Percentiles rank a stretch among this genome's conserved stretches.
phyloP scores from a whole-genome alignment of 2,329 filamentous ascomycete genomes.

The Talaromyces amestolkiae region DNA sequence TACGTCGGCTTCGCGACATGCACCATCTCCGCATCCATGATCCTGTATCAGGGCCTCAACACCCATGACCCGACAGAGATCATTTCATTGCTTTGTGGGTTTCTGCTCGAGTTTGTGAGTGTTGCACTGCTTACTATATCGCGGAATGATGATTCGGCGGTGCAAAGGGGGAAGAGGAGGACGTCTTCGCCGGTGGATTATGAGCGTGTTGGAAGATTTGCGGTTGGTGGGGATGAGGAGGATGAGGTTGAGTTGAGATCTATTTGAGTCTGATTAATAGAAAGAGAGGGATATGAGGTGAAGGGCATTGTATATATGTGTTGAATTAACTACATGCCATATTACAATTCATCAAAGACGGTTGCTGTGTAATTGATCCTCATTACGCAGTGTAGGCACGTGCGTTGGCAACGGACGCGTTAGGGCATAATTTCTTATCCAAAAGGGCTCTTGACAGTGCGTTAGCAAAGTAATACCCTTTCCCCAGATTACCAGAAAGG shows the following conservation, averaged over 20 bases:
- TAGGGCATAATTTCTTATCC: no score
- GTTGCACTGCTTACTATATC: constrained; percentile 16
- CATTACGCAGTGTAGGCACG: no score
- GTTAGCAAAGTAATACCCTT: no score
- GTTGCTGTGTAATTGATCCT: no score
- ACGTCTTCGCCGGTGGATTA: constrained; percentile 1
- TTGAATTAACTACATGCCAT: not conserved
- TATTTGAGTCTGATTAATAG: not conserved
- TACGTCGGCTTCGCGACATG: constrained; percentile 19
- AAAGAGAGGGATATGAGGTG: no score
- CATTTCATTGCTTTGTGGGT: constrained; percentile 15
- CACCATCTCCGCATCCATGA: constrained; percentile 17
- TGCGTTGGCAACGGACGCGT: no score
- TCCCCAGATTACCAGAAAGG: no score
- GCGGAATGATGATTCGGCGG: constrained; percentile 1
- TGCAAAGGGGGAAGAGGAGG: not conserved
- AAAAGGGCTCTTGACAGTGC: no score
- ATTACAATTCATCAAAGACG: no score
- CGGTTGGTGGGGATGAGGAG: constrained; percentile 6
- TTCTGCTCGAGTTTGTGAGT: constrained; percentile 14
- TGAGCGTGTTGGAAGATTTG: not conserved
- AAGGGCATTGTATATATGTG: not conserved
- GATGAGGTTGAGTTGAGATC: constrained; percentile 12
- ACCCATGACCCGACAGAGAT: constrained; percentile 14
- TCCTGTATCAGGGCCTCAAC: constrained; percentile 17